Evolutionary conservation across 305 asterid genomes (phyloP), one percentile per base, ranked within the genome.

Genomic region (Fraxinus sp.): DNA sequence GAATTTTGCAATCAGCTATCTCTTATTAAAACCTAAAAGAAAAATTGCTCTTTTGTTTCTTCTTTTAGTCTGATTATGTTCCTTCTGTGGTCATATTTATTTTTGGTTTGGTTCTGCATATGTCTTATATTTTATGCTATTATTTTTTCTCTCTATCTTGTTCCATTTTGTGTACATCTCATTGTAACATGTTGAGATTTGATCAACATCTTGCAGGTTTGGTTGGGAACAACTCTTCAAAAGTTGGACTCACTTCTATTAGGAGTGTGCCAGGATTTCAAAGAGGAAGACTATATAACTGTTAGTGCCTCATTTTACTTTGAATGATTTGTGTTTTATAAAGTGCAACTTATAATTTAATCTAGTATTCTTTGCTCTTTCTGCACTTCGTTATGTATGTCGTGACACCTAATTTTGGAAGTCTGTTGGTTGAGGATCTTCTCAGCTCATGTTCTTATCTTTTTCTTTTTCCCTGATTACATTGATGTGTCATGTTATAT

Each of bases 181-280:
- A 72, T 33, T 72, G 46, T 72, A 72, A 72, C 74, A 82, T 76
- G 81, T 80, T 71, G 26, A 76, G 71, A 77, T 81, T 24, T 80
- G 79, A 46, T 80, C 46, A 74, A 79, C 75, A 30, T 82, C 32
- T 82, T 92, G 86, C 95, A 97, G 99, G 96, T 90, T 87, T 95
- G 98, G 98, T 86, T 97, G 89, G 98, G 98, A 84, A 92, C 89
- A 88, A 93, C 99, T 88, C 97, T 97, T 83, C 98, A 93, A 86
- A 95, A 92, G 93, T 87, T 97, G 90, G 99, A 97, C 90, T 94
- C 96, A 57, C 95, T 93, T 87, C 90, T 95, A 59, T 83, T 95
- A 85, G 96, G 92, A 85, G 97, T 97, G 85, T 97, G 98, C 90
- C 94, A 89, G 89, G 94, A 92, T 89, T 97, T 97, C 93, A 93